These are phyloP conservation scores for Vigna mungo DNA, from an alignment of 306 rosid genomes.

Conservation along the genomic window DNA sequence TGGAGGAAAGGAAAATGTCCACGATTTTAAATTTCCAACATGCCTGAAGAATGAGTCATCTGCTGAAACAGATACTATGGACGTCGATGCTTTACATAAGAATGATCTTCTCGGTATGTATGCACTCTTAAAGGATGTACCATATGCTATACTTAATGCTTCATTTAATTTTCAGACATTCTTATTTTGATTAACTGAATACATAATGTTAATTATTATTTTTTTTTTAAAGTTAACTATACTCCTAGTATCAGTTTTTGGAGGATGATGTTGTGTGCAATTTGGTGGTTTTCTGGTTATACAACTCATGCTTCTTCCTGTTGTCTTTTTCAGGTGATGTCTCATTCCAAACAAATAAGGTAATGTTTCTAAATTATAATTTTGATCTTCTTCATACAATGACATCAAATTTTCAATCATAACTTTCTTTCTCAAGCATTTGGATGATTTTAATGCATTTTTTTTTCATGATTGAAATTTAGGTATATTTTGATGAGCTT, in stretches of 20 bases:
- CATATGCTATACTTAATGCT: conserved; percentile 17
- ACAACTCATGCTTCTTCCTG: conserved; percentile 44
- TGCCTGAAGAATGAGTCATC: conserved; percentile 70
- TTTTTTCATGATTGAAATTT: neutral
- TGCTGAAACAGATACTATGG: conserved; percentile 79
- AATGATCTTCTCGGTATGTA: conserved; percentile 64
- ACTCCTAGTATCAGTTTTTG: conserved; percentile 15
- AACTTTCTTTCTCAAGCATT: conserved; percentile 36
- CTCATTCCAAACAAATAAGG: conserved; percentile 63
- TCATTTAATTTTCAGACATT: conserved; percentile 11
- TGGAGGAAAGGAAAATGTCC: conserved; percentile 52
- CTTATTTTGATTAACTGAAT: conserved; percentile 21
- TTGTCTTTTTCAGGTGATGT: conserved; percentile 60
- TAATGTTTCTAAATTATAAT: conserved; percentile 40
- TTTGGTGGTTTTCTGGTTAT: conserved; percentile 40
- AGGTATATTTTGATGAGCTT: neutral
- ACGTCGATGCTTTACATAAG: conserved; percentile 62
- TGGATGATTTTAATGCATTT: conserved; percentile 35
- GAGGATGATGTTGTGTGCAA: conserved; percentile 32
- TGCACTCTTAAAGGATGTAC: conserved; percentile 13
- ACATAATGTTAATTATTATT: neutral
- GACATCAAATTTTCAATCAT: neutral
- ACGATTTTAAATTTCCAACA: conserved; percentile 48
- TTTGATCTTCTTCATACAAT: conserved; percentile 39
- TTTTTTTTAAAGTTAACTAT: conserved; percentile 41